These are phyloP conservation scores for Termitomyces sp. DNA, from an alignment of 768 basidiomycete species.

Conservation along the genomic window DNA sequence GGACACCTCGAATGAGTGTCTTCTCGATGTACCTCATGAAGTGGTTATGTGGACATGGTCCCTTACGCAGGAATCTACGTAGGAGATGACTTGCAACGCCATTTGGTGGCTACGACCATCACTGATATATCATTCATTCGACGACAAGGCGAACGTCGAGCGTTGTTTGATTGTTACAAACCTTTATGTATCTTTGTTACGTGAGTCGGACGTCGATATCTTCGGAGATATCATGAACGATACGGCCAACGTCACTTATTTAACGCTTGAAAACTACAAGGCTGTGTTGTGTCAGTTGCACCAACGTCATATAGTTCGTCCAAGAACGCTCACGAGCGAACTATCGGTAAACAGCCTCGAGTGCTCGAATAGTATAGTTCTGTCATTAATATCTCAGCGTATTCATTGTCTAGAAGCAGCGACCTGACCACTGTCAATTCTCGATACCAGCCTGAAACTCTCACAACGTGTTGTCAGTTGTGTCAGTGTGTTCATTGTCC, in stretches of 20 bases:
- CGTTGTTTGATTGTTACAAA: not conserved
- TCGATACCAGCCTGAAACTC: no score
- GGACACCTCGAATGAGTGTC: conserved; percentile 2
- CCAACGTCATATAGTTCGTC: no score
- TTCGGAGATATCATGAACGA: conserved; percentile 1
- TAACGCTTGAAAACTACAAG: not conserved
- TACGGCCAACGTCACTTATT: not conserved
- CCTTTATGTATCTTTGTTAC: not conserved
- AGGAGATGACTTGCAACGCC: not conserved
- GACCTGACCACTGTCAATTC: no score
- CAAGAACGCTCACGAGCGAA: no score
- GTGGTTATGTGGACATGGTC: not conserved
- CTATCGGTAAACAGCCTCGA: no score
- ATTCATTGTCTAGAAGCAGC: not conserved
- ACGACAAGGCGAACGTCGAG: not conserved
- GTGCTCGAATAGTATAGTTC: not conserved
- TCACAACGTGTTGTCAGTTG: not conserved
- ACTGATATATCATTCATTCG: not conserved
- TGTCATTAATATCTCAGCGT: not conserved
- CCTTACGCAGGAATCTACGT: conserved; percentile 4
- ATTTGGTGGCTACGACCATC: not conserved
- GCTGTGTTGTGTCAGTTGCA: not conserved
- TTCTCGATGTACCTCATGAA: conserved; percentile 13
- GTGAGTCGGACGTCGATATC: not conserved
- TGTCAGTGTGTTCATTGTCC: not conserved